Evolutionary conservation across 2,329 filamentous ascomycete genomes (phyloP), one percentile per base, ranked within the genome.

Genomic region (Atkinsonella texensis): DNA sequence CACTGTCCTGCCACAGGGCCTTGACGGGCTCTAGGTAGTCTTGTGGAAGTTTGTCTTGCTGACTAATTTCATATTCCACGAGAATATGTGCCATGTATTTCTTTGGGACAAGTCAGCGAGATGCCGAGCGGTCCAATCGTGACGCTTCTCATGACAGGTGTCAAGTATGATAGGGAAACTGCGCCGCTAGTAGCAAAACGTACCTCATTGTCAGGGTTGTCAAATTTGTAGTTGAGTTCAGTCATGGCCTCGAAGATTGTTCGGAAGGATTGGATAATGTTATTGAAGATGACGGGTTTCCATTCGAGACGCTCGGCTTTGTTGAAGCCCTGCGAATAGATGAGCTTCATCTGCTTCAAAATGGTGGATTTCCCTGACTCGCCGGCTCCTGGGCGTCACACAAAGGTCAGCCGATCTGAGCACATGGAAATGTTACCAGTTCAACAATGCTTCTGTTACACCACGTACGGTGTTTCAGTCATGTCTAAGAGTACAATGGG

Each of bases 261-360:
- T 66, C 90, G 88, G 73, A 95, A 93, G 2, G 91, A 91, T 60
- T 95, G 87, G 49, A 96, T 76, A 58, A 97, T 79, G 68, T 98
- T 98, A 69, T 85, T 90, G 70, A 96, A 97, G 59, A 97, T 90
- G 62, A 96, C 90, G 15, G 89, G 87, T 60, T 93, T 89, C 79
- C 89, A 95, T 74, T 96, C 89, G 58, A 94, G 82, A 68, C 89
- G 87, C 68, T 97, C 93, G 57, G 81, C 83, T 62, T 87, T 86
- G 63, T 83, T 88, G 72, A 97, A 97, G 48, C 93, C 91, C 68
- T 89, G 84, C 13, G 89, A 83, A 68, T 97, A 93, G 61, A 98
- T 96, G 69, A 98, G 83, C 68, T 91, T 91, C 93, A 98, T 97
- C 75, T 97, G 91, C 74, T 97, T 97, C 58, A 97, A 80, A 54